A percentile compares a stretch with the other conserved stretches of the same genome.
Conservation (phyloP, 805 yeast species). For the Teunomyces funiuensis region DNA sequence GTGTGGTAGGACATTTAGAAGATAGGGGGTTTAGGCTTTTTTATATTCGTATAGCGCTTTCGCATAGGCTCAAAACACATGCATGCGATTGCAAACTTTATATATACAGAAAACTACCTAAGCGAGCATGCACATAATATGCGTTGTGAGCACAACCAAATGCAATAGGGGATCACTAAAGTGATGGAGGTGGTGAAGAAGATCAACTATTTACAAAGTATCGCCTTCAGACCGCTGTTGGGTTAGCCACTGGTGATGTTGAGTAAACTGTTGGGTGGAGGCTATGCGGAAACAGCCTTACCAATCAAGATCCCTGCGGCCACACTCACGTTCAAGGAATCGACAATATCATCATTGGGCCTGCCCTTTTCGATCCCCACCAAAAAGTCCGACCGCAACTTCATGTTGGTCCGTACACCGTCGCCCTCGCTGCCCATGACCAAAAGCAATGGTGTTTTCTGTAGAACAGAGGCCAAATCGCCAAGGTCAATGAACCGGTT, state of each 20-base stretch:
- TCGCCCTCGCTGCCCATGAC: slow-evolving; percentile 85
- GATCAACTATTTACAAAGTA: too few species aligned
- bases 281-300: slow-evolving; percentile 1
- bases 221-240: too few species aligned
- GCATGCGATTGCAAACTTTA: neutral
- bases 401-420: slow-evolving; percentile 71
- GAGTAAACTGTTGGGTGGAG: too few species aligned
- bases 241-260: too few species aligned
- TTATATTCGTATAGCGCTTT: neutral
- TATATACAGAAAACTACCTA: too few species aligned
- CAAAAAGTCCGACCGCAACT: slow-evolving; percentile 54
- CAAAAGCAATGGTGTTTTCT: slow-evolving; percentile 59
- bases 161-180: too few species aligned
- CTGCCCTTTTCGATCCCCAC: slow-evolving; percentile 41
- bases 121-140: too few species aligned
- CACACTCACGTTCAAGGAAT: slow-evolving; percentile 86
- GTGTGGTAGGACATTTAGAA: too few species aligned
- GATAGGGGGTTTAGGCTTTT: too few species aligned
- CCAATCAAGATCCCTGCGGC: slow-evolving; percentile 72
- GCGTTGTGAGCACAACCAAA: too few species aligned
- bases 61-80: neutral
- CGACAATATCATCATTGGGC: slow-evolving; percentile 44
- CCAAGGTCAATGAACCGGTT: slow-evolving; percentile 37
- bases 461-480: slow-evolving; percentile 46
- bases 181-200: too few species aligned